Percentiles rank a stretch among this genome's conserved stretches.
These are phyloP conservation scores for Trichophyton benhamiae DNA, from an alignment of 2,329 filamentous ascomycete genomes.

Conservation along the genomic window DNA sequence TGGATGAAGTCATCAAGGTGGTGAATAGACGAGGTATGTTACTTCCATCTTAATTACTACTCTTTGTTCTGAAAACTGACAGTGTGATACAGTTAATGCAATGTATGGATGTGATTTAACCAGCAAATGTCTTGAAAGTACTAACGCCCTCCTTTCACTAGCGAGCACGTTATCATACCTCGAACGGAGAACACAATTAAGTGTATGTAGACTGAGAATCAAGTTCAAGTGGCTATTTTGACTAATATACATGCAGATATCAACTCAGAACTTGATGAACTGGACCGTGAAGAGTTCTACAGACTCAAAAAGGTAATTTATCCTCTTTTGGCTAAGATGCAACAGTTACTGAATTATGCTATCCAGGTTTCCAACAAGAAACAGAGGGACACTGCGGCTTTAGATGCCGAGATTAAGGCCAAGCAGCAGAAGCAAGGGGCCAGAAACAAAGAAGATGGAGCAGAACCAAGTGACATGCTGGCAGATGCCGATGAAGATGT, in stretches of 20 bases:
- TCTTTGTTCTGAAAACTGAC: conserved; percentile 5
- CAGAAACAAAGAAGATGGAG: background rate
- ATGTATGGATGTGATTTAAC: conserved; percentile 48
- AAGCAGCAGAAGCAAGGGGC: conserved; percentile 45
- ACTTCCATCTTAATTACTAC: background rate
- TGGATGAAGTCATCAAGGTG: conserved; percentile 98
- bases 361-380: conserved; percentile 62
- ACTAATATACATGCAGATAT: conserved; percentile 49
- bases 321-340: background rate
- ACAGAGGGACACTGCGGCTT: conserved; percentile 59
- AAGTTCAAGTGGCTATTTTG: background rate
- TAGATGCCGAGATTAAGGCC: conserved; percentile 63
- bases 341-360: background rate
- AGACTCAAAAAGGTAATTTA: conserved; percentile 66
- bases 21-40: conserved; percentile 78
- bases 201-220: conserved; percentile 41
- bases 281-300: conserved; percentile 97
- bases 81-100: conserved; percentile 57
- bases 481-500: conserved; percentile 65
- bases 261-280: conserved; percentile 93
- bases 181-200: conserved; percentile 99
- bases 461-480: conserved; percentile 45
- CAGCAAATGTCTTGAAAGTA: background rate
- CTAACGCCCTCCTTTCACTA: conserved; percentile 11
- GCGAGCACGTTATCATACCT: conserved; percentile 69